phyloP scores from a whole-genome alignment of 148 eudicot genomes.

The Pouteria glomerata region DNA sequence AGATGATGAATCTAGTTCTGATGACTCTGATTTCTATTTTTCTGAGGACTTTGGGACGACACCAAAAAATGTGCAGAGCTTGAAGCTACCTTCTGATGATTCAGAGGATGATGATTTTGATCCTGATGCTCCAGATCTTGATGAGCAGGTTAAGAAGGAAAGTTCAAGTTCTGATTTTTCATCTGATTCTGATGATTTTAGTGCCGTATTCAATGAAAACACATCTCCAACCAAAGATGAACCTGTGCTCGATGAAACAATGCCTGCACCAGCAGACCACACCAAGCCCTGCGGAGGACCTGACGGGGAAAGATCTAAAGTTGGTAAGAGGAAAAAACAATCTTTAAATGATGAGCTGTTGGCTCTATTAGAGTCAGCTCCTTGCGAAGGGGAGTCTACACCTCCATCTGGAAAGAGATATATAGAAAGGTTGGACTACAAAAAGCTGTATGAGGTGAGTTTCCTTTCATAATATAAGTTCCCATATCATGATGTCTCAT shows the following conservation, averaged over 20 bases:
- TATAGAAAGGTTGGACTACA: conserved; percentile 81
- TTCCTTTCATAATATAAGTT: conserved; percentile 13
- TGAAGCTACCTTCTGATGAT: conserved; percentile 83
- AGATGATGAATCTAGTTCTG: conserved; percentile 47
- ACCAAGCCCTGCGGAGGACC: background rate
- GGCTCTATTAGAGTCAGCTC: conserved; percentile 29
- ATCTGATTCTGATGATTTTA: conserved; percentile 59
- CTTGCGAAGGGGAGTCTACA: conserved; percentile 26
- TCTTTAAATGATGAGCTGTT: conserved; percentile 26
- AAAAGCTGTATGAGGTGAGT: conserved; percentile 92
- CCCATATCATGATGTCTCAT: background rate
- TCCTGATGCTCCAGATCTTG: conserved; percentile 55
- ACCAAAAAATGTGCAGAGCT: conserved; percentile 30
- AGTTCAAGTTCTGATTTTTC: conserved; percentile 47
- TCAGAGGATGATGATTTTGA: conserved; percentile 78
- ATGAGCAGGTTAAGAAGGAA: conserved; percentile 35
- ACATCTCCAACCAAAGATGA: conserved; percentile 20
- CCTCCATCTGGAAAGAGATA: conserved; percentile 49
- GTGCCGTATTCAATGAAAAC: conserved; percentile 54
- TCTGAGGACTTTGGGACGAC: conserved; percentile 49
- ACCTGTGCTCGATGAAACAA: too few species aligned
- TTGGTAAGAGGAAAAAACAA: conserved; percentile 15
- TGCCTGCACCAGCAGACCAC: conserved; percentile 13
- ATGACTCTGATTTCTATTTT: conserved; percentile 46
- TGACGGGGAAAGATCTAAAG: conserved; percentile 13